Evolutionary conservation across 768 basidiomycete species (phyloP).

Genomic region (Porpolomopsis calyptriformis): DNA sequence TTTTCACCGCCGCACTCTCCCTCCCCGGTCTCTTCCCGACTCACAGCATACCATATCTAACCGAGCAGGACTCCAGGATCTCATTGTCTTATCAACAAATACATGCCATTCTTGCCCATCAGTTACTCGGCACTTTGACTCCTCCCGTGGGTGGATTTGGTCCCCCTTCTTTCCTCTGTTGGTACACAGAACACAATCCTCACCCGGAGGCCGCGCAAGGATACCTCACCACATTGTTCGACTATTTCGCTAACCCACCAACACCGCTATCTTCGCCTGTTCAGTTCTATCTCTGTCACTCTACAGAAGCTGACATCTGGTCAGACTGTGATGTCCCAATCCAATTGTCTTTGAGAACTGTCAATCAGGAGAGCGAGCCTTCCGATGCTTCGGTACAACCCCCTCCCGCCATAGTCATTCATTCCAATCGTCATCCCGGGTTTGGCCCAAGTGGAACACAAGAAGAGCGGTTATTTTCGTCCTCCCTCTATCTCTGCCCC

Average conservation of each 20-base stretch:
- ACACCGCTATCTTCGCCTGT: conserved; percentile 1
- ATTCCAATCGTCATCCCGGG: conserved; percentile 23
- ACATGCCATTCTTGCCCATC: conserved; percentile 21
- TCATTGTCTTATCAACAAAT: conserved; percentile 15
- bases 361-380: conserved; percentile 6
- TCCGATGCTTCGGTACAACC: neutral
- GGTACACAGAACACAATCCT: conserved; percentile 22
- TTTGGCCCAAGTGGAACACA: conserved; percentile 26
- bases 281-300: conserved; percentile 1
- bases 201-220: conserved; percentile 20
- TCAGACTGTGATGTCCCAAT: conserved; percentile 6
- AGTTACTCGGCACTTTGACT: conserved; percentile 21
- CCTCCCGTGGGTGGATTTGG: conserved; percentile 21
- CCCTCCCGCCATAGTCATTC: conserved; percentile 13
- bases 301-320: conserved; percentile 3
- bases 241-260: conserved; percentile 15
- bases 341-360: neutral
- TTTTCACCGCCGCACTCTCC: conserved; percentile 19
- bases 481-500: conserved; percentile 19
- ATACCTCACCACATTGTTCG: conserved; percentile 21
- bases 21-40: conserved; percentile 20
- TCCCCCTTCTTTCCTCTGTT: conserved; percentile 20
- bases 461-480: conserved; percentile 23
- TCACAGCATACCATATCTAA: conserved; percentile 16
- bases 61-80: conserved; percentile 10